A percentile compares a stretch with the other conserved stretches of the same genome.
These are phyloP conservation scores for Akanthomyces dipterigenus DNA, from an alignment of 2,329 filamentous ascomycete genomes.

Conservation along the genomic window DNA sequence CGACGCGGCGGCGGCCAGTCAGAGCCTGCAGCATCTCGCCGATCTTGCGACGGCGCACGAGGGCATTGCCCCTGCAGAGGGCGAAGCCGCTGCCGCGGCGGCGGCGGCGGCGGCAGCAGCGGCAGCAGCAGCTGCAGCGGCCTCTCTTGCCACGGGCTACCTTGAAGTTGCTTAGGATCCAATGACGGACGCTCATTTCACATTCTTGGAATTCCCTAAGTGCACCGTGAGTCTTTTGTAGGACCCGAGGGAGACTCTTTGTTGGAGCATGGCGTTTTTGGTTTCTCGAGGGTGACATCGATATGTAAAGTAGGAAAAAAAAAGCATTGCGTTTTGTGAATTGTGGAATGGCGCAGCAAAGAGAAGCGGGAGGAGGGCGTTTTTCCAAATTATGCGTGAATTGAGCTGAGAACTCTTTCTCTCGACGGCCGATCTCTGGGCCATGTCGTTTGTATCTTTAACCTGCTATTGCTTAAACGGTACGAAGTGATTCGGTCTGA, in stretches of 20 bases:
- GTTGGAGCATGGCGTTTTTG: background rate
- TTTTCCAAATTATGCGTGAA: background rate
- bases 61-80: conserved; percentile 22
- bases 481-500: too few relatives aligned
- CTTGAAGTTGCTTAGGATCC: conserved; percentile 23
- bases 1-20: conserved; percentile 36
- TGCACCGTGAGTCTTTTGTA: background rate
- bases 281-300: background rate
- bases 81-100: conserved; percentile 14
- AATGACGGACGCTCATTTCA: background rate
- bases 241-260: background rate
- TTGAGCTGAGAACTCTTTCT: background rate
- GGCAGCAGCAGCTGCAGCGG: conserved; percentile 24
- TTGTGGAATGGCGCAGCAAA: background rate
- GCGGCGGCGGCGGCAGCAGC: conserved; percentile 24
- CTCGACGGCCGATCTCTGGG: background rate
- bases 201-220: background rate
- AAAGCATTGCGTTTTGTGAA: background rate
- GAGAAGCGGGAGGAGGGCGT: background rate
- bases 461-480: too few relatives aligned
- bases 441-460: background rate
- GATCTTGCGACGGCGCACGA: conserved; percentile 45
- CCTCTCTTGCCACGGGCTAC: conserved; percentile 29
- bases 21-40: conserved; percentile 54
- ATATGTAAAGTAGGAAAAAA: background rate